phyloP scores from a whole-genome alignment of 768 basidiomycete genomes.

The Steccherinum ochraceum region DNA sequence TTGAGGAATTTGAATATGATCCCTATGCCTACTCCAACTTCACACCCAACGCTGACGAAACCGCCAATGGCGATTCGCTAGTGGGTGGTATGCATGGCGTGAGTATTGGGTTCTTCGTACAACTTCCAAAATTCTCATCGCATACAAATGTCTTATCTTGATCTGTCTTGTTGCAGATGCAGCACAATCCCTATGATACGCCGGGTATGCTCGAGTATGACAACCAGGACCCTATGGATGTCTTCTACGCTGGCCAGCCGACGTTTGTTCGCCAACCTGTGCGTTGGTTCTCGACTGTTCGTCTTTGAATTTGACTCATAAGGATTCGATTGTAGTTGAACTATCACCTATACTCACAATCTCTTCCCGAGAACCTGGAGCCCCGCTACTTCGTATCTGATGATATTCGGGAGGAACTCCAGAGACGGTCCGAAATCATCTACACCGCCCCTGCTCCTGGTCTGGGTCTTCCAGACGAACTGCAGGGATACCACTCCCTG shows the following conservation, averaged over 20 bases:
- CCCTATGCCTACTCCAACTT: constrained; percentile 22
- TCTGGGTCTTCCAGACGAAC: constrained; percentile 70
- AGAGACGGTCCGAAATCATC: constrained; percentile 39
- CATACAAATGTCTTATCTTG: neutral
- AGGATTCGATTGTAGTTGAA: constrained; percentile 51
- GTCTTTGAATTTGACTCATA: constrained; percentile 3
- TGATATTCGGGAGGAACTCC: constrained; percentile 54
- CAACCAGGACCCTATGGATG: constrained; percentile 14
- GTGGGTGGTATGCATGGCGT: constrained; percentile 29
- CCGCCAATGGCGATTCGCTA: constrained; percentile 15
- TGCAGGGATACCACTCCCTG: constrained; percentile 88
- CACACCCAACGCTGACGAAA: constrained; percentile 20
- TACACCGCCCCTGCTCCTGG: constrained; percentile 34
- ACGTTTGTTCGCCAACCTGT: constrained; percentile 69
- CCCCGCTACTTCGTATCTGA: constrained; percentile 83
- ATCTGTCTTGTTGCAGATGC: neutral
- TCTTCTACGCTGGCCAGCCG: constrained; percentile 23
- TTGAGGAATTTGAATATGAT: constrained; percentile 9
- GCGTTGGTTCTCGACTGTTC: constrained; percentile 13
- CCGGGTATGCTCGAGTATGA: too few relatives aligned
- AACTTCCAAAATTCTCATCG: too few relatives aligned
- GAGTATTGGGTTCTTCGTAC: constrained; percentile 7
- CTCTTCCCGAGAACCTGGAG: constrained; percentile 50
- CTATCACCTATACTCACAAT: constrained; percentile 86
- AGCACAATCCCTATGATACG: constrained; percentile 16